Evolutionary conservation across 768 basidiomycete species (phyloP), one percentile per base, ranked within the genome.

Genomic region (Epithele typhae): DNA sequence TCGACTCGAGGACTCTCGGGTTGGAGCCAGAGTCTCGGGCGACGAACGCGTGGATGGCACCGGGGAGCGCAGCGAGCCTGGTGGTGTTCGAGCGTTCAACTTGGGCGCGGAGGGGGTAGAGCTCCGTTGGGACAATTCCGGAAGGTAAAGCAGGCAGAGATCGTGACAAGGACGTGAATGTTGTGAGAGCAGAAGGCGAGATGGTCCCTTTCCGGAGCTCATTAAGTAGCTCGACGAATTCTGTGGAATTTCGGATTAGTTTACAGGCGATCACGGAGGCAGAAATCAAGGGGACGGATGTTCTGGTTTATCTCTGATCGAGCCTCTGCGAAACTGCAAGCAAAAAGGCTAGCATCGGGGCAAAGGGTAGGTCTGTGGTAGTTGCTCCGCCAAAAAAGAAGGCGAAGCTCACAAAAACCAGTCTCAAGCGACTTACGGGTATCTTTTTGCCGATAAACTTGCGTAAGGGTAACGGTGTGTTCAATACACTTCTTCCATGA

Each of bases 361-460:
- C n/a, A n/a, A n/a, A n/a, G n/a, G n/a, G n/a, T n/a, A n/a, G n/a
- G n/a, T n/a, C n/a, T n/a, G n/a, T n/a, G n/a, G 23, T 18, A 32
- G 21, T 23, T 18, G 25, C 4, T 25, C 8, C 3, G 2, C 35
- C 30, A 37, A n/a, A n/a, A n/a, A n/a, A n/a, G n/a, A n/a, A n/a
- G n/a, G n/a, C n/a, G n/a, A n/a, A 24, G 32, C 11, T 32, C 12
- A 18, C 9, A 14, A 1, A 24, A 7, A 23, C n/a, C 22, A 25
- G 3, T 11, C 9, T n/a, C 8, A 25, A 7, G 44, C 5, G 9
- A 64, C 79, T 53, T 52, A 85, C 85, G 65, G 37, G 76, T 71
- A 58, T 87, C 85, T 43, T 81, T 87, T 59, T 90, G 87, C 22
- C 87, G 65, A 64, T 85, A 89, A 4, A 90, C 87, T 54, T 84